Conservation (phyloP, 2,329 filamentous ascomycete species). For the Botrytis tulipae region DNA sequence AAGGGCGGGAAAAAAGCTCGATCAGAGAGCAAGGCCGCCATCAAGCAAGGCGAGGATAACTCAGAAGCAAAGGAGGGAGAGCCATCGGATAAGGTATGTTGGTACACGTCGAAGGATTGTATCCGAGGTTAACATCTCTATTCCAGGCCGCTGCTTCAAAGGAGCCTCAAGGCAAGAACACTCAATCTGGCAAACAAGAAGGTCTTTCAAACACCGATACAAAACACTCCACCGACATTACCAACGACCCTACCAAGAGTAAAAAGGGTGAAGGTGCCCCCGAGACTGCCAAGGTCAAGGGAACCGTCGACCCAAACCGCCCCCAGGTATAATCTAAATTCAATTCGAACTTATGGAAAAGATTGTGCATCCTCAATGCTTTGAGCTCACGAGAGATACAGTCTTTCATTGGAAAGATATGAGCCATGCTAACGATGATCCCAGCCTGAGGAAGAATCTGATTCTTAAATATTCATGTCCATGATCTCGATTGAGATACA, state of each 20-base stretch:
- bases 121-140: conserved; percentile 20
- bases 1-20: conserved; percentile 43
- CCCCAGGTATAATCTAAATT: conserved; percentile 31
- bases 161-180: conserved; percentile 40
- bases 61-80: conserved; percentile 26
- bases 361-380: conserved; percentile 8
- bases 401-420: conserved; percentile 24
- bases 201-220: conserved; percentile 52
- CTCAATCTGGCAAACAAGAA: conserved; percentile 52
- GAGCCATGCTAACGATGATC: conserved; percentile 25
- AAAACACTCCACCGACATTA: conserved; percentile 47
- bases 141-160: conserved; percentile 34
- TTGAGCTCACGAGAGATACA: conserved; percentile 20
- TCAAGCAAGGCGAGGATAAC: conserved; percentile 26
- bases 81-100: conserved; percentile 30
- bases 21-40: conserved; percentile 40
- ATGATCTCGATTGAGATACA: conserved; percentile 10
- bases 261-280: conserved; percentile 56
- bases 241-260: conserved; percentile 47
- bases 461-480: conserved; percentile 9
- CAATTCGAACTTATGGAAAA: conserved; percentile 9
- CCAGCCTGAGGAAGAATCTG: conserved; percentile 25
- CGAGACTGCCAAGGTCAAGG: conserved; percentile 54
- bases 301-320: conserved; percentile 44
- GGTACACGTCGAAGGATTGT: not conserved